Conservation (phyloP, 2,329 filamentous ascomycete species). For the Xylaria polymorpha region DNA sequence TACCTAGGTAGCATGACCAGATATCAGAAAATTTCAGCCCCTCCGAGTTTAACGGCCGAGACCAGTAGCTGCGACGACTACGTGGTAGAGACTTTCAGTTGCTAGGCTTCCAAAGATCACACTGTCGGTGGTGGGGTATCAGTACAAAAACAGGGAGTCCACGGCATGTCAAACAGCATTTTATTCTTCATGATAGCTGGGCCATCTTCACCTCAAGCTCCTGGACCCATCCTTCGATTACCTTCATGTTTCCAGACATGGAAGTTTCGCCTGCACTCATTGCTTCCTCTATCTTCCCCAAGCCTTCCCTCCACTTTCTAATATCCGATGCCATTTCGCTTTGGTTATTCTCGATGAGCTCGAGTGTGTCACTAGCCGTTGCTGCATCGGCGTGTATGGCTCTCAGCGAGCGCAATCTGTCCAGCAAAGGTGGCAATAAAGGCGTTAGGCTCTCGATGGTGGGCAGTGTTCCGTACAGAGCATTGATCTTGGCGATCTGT, state of each 20-base stretch:
- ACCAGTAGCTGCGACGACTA: neutral
- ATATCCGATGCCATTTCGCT: constrained; percentile 85
- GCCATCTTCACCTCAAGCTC: constrained; percentile 83
- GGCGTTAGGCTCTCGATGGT: constrained; percentile 90
- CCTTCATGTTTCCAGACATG: constrained; percentile 82
- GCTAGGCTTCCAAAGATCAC: constrained; percentile 14
- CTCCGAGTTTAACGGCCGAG: constrained; percentile 36
- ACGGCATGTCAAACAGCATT: constrained; percentile 21
- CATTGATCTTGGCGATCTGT: constrained; percentile 87
- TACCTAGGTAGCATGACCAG: neutral
- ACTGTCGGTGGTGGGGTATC: constrained; percentile 51
- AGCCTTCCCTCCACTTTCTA: constrained; percentile 83
- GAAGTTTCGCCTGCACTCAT: constrained; percentile 76
- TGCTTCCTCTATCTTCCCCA: constrained; percentile 81
- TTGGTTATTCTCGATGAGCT: constrained; percentile 82
- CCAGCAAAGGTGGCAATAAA: constrained; percentile 84
- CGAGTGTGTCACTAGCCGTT: constrained; percentile 79
- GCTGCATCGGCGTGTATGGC: constrained; percentile 90
- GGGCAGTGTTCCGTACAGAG: constrained; percentile 87
- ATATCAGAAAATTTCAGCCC: neutral
- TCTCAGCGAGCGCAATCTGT: constrained; percentile 84
- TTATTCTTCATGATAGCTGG: constrained; percentile 59
- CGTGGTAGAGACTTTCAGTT: constrained; percentile 9
- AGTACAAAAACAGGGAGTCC: constrained; percentile 44
- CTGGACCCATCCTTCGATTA: constrained; percentile 90